These are phyloP conservation scores for Grosmannia clavigera DNA, from an alignment of 2,329 filamentous ascomycete species.

Conservation along the genomic window DNA sequence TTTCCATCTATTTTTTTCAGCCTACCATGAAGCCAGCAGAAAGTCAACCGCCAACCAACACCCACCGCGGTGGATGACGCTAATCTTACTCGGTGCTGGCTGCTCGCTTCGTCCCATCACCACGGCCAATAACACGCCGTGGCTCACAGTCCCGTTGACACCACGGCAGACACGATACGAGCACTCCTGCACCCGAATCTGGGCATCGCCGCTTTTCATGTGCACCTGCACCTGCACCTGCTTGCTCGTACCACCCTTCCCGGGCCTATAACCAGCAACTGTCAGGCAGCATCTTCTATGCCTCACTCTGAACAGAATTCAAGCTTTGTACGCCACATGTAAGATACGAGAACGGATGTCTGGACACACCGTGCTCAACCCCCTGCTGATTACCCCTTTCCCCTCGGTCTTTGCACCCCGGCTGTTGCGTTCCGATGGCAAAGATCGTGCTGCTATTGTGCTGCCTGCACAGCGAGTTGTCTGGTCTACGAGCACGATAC, in stretches of 20 bases:
- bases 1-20: neutral
- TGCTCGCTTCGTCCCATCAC: slow-evolving; percentile 6
- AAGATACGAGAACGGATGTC: no score
- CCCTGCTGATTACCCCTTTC: no score
- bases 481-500: neutral
- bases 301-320: no score
- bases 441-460: no score
- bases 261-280: no score
- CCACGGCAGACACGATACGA: neutral
- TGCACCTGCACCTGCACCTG: neutral
- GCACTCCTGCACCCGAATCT: neutral
- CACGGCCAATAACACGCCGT: slow-evolving; percentile 4
- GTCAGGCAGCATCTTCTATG: no score
- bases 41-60: neutral
- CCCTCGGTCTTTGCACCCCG: no score
- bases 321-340: no score
- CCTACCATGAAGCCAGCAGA: neutral
- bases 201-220: neutral
- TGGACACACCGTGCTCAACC: no score
- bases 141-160: neutral
- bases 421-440: no score
- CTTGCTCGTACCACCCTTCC: neutral
- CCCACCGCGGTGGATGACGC: neutral
- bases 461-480: neutral
- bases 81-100: slow-evolving; percentile 6